Conservation (phyloP, 805 yeast species). For the Monosporozyma yasuniensis region DNA sequence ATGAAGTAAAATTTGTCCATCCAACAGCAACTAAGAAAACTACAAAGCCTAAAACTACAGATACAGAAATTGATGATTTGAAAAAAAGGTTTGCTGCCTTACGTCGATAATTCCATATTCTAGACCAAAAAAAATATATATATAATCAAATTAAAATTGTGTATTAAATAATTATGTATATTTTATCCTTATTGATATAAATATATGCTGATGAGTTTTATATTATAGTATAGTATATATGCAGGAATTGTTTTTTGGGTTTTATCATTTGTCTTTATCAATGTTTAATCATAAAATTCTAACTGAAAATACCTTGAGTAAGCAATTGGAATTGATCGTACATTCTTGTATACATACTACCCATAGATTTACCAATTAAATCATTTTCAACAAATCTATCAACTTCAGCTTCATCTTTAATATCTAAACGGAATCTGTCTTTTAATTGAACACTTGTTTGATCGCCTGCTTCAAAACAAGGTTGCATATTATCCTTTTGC, state of each 20-base stretch:
- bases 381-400: conserved; percentile 70
- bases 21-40: conserved; percentile 9
- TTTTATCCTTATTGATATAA: not conserved
- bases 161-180: not conserved
- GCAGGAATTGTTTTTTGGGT: not conserved
- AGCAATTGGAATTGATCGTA: conserved; percentile 92
- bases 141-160: not conserved
- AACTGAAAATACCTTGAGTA: conserved; percentile 89
- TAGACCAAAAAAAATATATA: not conserved
- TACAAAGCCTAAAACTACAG: conserved; percentile 10
- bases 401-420: conserved; percentile 48
- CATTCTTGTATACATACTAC: conserved; percentile 81
- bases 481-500: conserved; percentile 84
- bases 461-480: conserved; percentile 85
- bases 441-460: conserved; percentile 69
- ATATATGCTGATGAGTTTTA: not conserved
- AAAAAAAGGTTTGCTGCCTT: conserved; percentile 72
- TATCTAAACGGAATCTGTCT: conserved; percentile 73
- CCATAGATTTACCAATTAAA: conserved; percentile 71
- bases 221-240: not conserved
- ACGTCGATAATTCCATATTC: conserved; percentile 31
- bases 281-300: conserved; percentile 8
- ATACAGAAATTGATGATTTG: conserved; percentile 22
- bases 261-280: not conserved
- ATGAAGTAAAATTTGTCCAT: conserved; percentile 28